phyloP scores from a whole-genome alignment of 495 filamentous ascomycete genomes.

The Penicilliopsis zonata region DNA sequence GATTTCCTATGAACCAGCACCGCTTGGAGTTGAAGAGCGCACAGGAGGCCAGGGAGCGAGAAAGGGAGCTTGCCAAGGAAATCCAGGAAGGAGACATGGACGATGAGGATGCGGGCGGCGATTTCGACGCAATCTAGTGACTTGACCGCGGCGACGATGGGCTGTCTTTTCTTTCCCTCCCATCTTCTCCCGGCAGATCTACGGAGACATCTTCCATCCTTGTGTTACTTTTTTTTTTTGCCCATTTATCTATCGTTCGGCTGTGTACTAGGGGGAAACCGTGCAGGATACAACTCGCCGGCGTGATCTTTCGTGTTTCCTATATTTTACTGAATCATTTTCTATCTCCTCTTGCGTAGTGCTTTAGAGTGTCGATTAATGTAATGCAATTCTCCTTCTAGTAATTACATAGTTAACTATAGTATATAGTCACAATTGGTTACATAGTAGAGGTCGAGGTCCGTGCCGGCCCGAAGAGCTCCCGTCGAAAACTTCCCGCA shows the following conservation, averaged over 20 bases:
- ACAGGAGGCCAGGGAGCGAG: slow-evolving; percentile 89
- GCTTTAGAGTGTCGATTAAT: slow-evolving; percentile 1
- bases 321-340: slow-evolving; percentile 16
- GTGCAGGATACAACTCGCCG: slow-evolving; percentile 17
- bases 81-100: slow-evolving; percentile 97
- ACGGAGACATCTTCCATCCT: slow-evolving; percentile 15
- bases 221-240: slow-evolving; percentile 16
- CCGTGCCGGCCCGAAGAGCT: no score
- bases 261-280: slow-evolving; percentile 20
- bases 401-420: no score
- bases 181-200: slow-evolving; percentile 8
- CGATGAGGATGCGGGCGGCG: slow-evolving; percentile 91
- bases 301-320: slow-evolving; percentile 18
- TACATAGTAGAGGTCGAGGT: no score
- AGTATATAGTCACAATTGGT: no score
- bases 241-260: slow-evolving; percentile 13
- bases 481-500: no score
- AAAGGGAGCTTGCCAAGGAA: slow-evolving; percentile 95
- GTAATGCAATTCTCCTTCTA: no score
- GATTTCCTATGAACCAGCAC: slow-evolving; percentile 99
- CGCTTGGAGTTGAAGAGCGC: slow-evolving; percentile 95
- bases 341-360: slow-evolving; percentile 2
- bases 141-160: slow-evolving; percentile 12
- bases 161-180: slow-evolving; percentile 16
- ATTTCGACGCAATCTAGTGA: slow-evolving; percentile 89